Base-by-base conservation (phyloP, 106 monocot species). In the Iris macrosiphon region DNA sequence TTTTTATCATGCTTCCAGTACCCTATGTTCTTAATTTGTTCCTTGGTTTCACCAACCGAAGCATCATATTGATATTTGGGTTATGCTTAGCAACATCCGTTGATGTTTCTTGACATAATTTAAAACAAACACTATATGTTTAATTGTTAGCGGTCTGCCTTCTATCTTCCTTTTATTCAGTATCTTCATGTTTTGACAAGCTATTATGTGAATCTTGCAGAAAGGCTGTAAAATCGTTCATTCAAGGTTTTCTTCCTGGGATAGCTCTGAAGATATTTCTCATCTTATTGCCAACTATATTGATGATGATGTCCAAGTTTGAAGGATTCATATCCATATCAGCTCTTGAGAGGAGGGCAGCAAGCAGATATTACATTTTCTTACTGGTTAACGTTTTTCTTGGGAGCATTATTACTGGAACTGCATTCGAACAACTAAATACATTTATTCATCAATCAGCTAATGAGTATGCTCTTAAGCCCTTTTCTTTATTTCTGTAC, bases 231-330 rank as follows among this genome's bases (percentile, higher is more conserved):
- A 90, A 96, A 66, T 89, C 95, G n/a, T 63, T 96, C 61, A 86
- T 96, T 56, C 95, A 90, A 74, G 95, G 95, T 22, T 72, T 96
- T 71, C 95, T 96, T 66, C 89, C 95, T 28, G 95, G 95, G 31
- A 85, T 96, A 47, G 89, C 71, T 62, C 66, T 96, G 25, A 96
- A 96, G 60, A 80, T 96, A 27, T 96, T 96, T 75, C 85, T 96
- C 22, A 77, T 86, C 46, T 64, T 96, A 19, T 76, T 96, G 14
- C 95, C 95, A 43, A 90, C 64, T 13, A 86, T 96, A 59, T 57
- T 96, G 61, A 90, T 96, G 95, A 9, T 90, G 26, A 86, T 96
- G 95, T 85, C 86, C 25, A 96, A 80, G 71, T 72, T 96, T 57
- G 86, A 96, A 70, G 95, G 95, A 59, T 65, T 55, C 45, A 35